Base-by-base conservation (phyloP, 805 yeast genomes). In the Kodamaea sagamina region DNA sequence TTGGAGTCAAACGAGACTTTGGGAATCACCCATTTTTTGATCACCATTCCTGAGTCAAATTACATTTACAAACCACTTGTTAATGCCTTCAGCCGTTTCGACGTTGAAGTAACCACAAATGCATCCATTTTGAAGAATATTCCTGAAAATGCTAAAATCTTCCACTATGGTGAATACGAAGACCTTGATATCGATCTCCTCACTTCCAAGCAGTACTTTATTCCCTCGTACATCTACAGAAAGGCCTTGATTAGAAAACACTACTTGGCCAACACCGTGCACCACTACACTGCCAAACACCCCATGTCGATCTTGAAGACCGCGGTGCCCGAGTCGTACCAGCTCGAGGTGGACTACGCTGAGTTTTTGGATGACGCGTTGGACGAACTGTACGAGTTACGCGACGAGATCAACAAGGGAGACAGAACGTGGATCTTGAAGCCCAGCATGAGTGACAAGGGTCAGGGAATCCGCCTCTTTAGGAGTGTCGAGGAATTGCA, bases 391-490 rank as follows among this genome's bases (percentile, higher is more conserved):
- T 90, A 86, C 69, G 99, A 92, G 57, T 71, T 93, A 39, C 68
- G 96, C 46, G 84, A 84, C 41, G 96, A 86, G 52, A 67, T 93
- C 25, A 84, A 82, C 46, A 60, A 63, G 8, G 79, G 78, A 10
- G 53, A 59, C 15, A 79, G 77, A 50, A 78, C 84, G 36, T 92
- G 95, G 90, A 93, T 93, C 28, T 72, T 93, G 59, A 93, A 93
- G 59, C 99, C 99, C 11, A 82, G 96, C 50, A 89, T 93, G 97
- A 86, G 95, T 56, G 99, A 93, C 59, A 84, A 92, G 59, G 99
- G 96, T 8, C 97, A 93, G 60, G 99, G 99, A 0, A 92, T 93
- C 39, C 69, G 96, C 29, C 64, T 93, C 0, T 93, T 93, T 67
- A 74, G 74, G 42, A 82, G 89, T 0, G 72, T 88, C 26, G 87